Percentiles rank a stretch among this genome's conserved stretches.
Evolutionary conservation across 805 yeast species (phyloP).

Genomic region (Yarrowia divulgata): DNA sequence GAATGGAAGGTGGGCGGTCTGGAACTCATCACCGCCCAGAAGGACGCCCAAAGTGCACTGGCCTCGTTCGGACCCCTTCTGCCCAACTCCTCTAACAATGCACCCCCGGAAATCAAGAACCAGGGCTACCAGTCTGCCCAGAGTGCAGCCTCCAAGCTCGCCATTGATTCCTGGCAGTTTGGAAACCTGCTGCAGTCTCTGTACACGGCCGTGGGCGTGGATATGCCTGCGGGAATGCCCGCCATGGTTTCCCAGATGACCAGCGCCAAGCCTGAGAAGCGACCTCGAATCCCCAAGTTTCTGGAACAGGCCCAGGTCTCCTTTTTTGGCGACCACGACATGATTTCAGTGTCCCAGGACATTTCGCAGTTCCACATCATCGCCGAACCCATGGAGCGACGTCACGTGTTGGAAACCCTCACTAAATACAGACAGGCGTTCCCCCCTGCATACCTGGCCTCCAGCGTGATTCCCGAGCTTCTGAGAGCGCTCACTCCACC

Average conservation of each 20-base stretch:
- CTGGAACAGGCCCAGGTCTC: conserved; percentile 26
- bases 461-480: conserved; percentile 75
- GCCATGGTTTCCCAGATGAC: conserved; percentile 28
- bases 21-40: conserved; percentile 65
- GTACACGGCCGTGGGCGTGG: conserved; percentile 13
- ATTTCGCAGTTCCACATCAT: conserved; percentile 28
- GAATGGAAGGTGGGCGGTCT: conserved; percentile 88
- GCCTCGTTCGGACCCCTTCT: conserved; percentile 16
- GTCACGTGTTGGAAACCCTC: conserved; percentile 20
- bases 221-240: conserved; percentile 33
- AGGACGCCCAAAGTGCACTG: conserved; percentile 51
- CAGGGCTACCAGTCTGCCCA: conserved; percentile 55
- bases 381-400: conserved; percentile 25
- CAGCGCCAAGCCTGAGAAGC: conserved; percentile 16
- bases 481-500: conserved; percentile 50
- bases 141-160: conserved; percentile 44
- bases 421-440: conserved; percentile 44
- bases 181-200: conserved; percentile 56
- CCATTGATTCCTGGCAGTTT: conserved; percentile 68
- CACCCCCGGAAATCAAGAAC: conserved; percentile 63
- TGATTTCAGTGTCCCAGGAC: conserved; percentile 29
- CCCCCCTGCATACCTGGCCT: conserved; percentile 63
- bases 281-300: conserved; percentile 25
- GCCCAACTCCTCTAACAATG: conserved; percentile 40
- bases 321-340: conserved; percentile 29